Percentiles rank a stretch among this genome's conserved stretches.
phyloP scores from a whole-genome alignment of 2,329 filamentous ascomycete species.

The Hysterium pulicare region DNA sequence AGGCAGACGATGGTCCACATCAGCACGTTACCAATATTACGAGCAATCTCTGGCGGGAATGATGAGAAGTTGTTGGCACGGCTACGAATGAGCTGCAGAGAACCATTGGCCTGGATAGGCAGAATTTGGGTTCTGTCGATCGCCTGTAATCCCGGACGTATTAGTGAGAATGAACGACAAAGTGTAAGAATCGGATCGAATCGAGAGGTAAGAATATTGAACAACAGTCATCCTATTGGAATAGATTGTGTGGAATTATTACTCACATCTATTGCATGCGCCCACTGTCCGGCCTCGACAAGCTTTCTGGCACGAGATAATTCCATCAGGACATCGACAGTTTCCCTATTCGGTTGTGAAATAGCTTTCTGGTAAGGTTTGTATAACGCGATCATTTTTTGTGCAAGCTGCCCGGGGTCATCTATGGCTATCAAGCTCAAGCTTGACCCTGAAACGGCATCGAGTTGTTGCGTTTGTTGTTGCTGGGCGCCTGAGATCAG shows the following conservation, averaged over 20 bases:
- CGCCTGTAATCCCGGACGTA: conserved; percentile 52
- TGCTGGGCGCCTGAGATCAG: conserved; percentile 30
- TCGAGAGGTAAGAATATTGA: too few relatives aligned
- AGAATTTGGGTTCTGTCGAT: conserved; percentile 75
- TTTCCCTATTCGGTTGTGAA: conserved; percentile 54
- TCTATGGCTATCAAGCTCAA: conserved; percentile 67
- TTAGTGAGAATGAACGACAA: too few relatives aligned
- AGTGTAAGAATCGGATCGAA: too few relatives aligned
- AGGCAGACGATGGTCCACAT: conserved; percentile 93
- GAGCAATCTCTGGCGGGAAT: conserved; percentile 75
- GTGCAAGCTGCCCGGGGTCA: conserved; percentile 61
- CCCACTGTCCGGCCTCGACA: conserved; percentile 58
- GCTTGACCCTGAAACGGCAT: conserved; percentile 49
- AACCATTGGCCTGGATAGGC: conserved; percentile 70
- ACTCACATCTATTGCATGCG: conserved; percentile 63
- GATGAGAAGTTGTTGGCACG: conserved; percentile 77
- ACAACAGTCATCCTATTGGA: not conserved
- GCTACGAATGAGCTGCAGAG: conserved; percentile 73
- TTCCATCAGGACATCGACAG: conserved; percentile 56
- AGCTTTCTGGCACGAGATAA: conserved; percentile 60
- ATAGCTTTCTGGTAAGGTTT: conserved; percentile 59
- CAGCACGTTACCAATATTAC: conserved; percentile 85
- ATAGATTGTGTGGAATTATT: not conserved
- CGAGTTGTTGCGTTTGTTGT: conserved; percentile 16
- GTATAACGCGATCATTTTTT: conserved; percentile 62